Evolutionary conservation across 1,284 basidiomycete genomes (phyloP).

Genomic region (Ustilago esculenta): DNA sequence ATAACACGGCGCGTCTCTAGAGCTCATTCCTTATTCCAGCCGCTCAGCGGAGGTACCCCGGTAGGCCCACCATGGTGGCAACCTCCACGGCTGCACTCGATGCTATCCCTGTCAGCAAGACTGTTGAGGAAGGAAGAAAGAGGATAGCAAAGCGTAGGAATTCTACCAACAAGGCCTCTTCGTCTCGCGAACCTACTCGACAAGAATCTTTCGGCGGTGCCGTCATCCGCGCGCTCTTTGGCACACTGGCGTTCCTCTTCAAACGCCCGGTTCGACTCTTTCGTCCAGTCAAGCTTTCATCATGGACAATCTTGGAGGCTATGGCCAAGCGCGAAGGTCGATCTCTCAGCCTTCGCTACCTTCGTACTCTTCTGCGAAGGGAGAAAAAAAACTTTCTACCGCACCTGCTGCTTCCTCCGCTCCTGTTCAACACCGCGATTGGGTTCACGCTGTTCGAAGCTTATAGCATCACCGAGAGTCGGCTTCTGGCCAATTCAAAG

Average conservation of each 20-base stretch:
- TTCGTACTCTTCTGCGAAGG: conserved; percentile 62
- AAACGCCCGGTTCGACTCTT: conserved; percentile 67
- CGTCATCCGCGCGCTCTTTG: conserved; percentile 61
- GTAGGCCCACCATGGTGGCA: conserved; percentile 15
- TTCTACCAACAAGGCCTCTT: conserved; percentile 16
- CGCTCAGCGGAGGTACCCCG: too few species aligned
- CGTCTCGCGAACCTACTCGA: conserved; percentile 27
- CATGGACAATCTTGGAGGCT: conserved; percentile 67
- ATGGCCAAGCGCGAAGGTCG: conserved; percentile 67
- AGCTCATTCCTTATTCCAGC: too few species aligned
- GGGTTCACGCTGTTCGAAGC: conserved; percentile 67
- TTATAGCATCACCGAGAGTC: conserved; percentile 60
- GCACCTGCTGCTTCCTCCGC: conserved; percentile 63
- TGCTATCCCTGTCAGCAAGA: neutral
- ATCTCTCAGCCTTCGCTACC: conserved; percentile 60
- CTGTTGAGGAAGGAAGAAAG: too few species aligned
- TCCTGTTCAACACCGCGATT: conserved; percentile 66
- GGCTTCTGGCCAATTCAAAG: conserved; percentile 27
- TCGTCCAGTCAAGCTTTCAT: conserved; percentile 66
- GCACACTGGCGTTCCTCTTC: conserved; percentile 68
- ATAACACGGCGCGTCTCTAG: too few species aligned
- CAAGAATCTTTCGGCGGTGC: conserved; percentile 58
- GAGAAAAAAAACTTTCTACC: conserved; percentile 56
- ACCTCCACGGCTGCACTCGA: conserved; percentile 3
- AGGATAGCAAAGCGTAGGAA: conserved; percentile 16